A percentile compares a stretch with the other conserved stretches of the same genome.
Evolutionary conservation across 2,329 filamentous ascomycete genomes (phyloP).

Genomic region (Decorospora gaudefroyi): DNA sequence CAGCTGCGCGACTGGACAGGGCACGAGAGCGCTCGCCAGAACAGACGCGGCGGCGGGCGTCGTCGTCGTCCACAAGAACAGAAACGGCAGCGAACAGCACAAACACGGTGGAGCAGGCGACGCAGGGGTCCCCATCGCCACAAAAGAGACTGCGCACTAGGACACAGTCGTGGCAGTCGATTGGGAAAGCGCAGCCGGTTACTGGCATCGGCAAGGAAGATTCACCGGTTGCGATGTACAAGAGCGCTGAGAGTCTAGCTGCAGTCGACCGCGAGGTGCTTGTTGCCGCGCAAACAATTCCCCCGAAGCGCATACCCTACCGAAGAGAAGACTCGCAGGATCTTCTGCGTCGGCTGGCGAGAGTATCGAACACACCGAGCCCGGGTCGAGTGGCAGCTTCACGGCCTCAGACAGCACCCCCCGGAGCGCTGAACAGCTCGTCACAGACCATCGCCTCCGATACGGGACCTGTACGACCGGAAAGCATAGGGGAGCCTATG

Average conservation of each 20-base stretch:
- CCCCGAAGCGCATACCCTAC: conserved; percentile 35
- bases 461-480: neutral
- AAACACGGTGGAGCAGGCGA: conserved; percentile 9
- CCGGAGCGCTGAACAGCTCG: conserved; percentile 19
- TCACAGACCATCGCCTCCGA: conserved; percentile 16
- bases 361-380: conserved; percentile 55
- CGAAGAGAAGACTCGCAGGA: conserved; percentile 53
- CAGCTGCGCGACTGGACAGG: conserved; percentile 38
- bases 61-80: conserved; percentile 17
- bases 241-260: conserved; percentile 41
- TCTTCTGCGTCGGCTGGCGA: conserved; percentile 53
- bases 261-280: conserved; percentile 35
- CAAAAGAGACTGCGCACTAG: conserved; percentile 26
- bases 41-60: conserved; percentile 26
- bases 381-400: conserved; percentile 37
- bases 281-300: conserved; percentile 28
- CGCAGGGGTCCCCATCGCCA: conserved; percentile 11
- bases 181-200: conserved; percentile 35
- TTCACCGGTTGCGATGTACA: conserved; percentile 43
- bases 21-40: conserved; percentile 39
- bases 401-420: conserved; percentile 31
- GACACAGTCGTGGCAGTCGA: conserved; percentile 38
- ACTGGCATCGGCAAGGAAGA: conserved; percentile 34
- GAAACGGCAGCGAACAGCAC: conserved; percentile 7
- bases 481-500: neutral